Conservation (phyloP, 768 basidiomycete genomes). For the Jaapia argillacea region DNA sequence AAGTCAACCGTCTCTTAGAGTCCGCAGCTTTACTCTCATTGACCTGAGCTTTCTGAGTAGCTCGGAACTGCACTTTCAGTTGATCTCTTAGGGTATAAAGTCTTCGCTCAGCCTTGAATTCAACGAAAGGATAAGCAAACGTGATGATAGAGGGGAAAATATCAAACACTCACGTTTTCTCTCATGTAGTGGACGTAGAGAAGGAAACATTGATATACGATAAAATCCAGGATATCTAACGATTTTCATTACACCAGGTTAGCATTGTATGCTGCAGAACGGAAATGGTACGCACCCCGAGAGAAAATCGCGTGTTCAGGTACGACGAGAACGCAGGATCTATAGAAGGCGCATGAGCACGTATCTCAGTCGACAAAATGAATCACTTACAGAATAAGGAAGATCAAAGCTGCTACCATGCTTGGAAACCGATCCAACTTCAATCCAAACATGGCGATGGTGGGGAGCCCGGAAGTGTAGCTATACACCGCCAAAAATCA, state of each 20-base stretch:
- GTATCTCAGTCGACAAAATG: too few relatives aligned
- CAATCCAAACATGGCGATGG: slow-evolving; percentile 64
- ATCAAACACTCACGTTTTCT: slow-evolving; percentile 26
- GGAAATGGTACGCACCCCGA: slow-evolving; percentile 23
- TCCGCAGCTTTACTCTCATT: slow-evolving; percentile 65
- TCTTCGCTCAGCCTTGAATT: slow-evolving; percentile 29
- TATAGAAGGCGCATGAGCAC: too few relatives aligned
- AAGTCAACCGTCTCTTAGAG: slow-evolving; percentile 75
- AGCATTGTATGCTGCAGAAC: not conserved
- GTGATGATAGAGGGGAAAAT: slow-evolving; percentile 6
- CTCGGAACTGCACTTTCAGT: slow-evolving; percentile 42
- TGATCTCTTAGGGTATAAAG: slow-evolving; percentile 41
- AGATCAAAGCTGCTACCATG: slow-evolving; percentile 42
- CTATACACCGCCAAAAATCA: slow-evolving; percentile 6
- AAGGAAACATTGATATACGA: slow-evolving; percentile 73
- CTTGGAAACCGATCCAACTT: slow-evolving; percentile 60
- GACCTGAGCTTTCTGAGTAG: slow-evolving; percentile 50
- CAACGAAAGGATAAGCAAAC: not conserved
- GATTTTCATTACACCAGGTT: slow-evolving; percentile 4
- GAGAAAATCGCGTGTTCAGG: slow-evolving; percentile 27
- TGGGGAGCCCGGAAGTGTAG: slow-evolving; percentile 34
- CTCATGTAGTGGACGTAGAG: slow-evolving; percentile 53
- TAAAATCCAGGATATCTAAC: slow-evolving; percentile 56
- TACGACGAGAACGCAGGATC: slow-evolving; percentile 20
- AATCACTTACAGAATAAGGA: slow-evolving; percentile 40